Base-by-base conservation (phyloP, 495 filamentous ascomycete species). In the Tuber melanosporum region DNA sequence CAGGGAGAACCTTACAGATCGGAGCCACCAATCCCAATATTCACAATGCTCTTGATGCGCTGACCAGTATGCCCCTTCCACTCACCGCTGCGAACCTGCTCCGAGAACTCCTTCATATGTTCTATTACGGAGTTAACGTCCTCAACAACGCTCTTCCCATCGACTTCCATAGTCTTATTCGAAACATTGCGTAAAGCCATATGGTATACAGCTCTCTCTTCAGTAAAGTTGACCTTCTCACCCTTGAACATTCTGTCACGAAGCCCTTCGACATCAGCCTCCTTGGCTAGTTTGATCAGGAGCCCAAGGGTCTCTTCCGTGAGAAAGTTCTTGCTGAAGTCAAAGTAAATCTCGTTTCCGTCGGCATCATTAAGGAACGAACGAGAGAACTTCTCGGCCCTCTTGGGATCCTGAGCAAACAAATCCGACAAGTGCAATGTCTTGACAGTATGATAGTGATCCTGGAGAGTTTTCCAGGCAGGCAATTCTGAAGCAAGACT, bases 31-130 rank as follows among this genome's bases (percentile, higher is more conserved):
- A 99, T 99, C 83, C 95, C 95, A 84, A 99, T 90, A 85, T 99
- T 99, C 89, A 99, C 86, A 83, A 99, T 95, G 83, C 90, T 98
- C 76, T 93, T 92, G 82, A 99, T 92, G 86, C 92, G 91, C 92
- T 98, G 98, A 83, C 96, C 95, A n/a, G 92, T 94, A 86, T 91
- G 98, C 71, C 95, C 95, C 89, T 96, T 98, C 96, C 95, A 99
- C 85, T 93, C 91, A 74, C 96, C 95, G 85, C 92, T 95, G 78
- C 95, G 88, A 45, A 99, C 92, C 86, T 96, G 92, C 85, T 97
- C 92, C 39, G 93, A 93, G 87, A 99, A 99, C 83, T 92, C 93
- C 87, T 96, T 95, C 90, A 99, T 98, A 86, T 99, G 95, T 78
- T 95, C 90, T 39, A 99, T 88, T 44, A 98, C 96, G 26, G 88